These are phyloP conservation scores for Phytophthora hibernalis DNA, from an alignment of 352 stramenopile genomes.

Conservation along the genomic window DNA sequence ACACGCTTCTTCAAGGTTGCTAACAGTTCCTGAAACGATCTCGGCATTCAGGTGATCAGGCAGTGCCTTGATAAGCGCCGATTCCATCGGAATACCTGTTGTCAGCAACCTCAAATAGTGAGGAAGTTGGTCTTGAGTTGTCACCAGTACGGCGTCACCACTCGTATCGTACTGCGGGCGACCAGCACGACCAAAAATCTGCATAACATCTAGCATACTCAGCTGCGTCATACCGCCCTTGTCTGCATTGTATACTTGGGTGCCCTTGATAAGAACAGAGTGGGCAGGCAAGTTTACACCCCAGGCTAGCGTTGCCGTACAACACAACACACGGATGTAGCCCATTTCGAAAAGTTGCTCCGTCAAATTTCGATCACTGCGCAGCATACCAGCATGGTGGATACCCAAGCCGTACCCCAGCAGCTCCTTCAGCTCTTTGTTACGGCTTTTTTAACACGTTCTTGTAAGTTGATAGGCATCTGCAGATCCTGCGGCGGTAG, in stretches of 20 bases:
- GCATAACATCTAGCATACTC: conserved; percentile 99
- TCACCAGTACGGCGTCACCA: conserved; percentile 99
- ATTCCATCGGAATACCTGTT: conserved; percentile 97
- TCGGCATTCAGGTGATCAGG: conserved; percentile 99
- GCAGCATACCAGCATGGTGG: conserved; percentile 99
- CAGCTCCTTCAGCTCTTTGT: conserved; percentile 95
- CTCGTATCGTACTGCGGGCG: conserved; percentile 99
- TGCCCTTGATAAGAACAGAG: conserved; percentile 99
- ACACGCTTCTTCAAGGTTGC: conserved; percentile 96
- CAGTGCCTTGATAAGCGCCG: conserved; percentile 97
- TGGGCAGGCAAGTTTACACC: conserved; percentile 99
- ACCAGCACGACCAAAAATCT: conserved; percentile 99
- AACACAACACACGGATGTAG: conserved; percentile 97
- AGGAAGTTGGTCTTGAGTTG: conserved; percentile 92
- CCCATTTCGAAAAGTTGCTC: conserved; percentile 98
- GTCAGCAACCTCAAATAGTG: conserved; percentile 97
- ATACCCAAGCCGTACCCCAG: conserved; percentile 96
- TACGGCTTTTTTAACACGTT: conserved; percentile 94
- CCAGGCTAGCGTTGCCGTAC: conserved; percentile 99
- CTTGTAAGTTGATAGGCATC: conserved; percentile 57
- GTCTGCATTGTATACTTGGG: conserved; percentile 99
- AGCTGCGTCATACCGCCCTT: conserved; percentile 98
- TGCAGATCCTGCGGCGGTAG: conserved; percentile 61
- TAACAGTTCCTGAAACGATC: conserved; percentile 98
- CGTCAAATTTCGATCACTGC: conserved; percentile 93